Evolutionary conservation across 2,329 filamentous ascomycete species (phyloP), one percentile per base, ranked within the genome.

Genomic region (Alternaria arborescens): DNA sequence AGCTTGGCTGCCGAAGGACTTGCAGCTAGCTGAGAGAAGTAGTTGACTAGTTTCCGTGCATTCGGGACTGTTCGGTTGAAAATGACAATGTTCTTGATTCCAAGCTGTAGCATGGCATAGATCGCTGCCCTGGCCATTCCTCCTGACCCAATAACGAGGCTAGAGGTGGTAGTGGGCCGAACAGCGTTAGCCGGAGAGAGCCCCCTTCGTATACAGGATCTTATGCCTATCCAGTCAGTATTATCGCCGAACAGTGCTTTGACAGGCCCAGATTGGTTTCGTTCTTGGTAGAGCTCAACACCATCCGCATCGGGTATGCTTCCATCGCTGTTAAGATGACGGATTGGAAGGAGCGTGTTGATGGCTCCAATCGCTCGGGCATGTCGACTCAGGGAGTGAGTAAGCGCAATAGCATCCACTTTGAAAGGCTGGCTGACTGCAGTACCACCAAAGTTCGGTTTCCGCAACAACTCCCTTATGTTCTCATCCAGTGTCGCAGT

Each of bases 91-190:
- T 91, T 90, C 58, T 88, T 87, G 53, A 93, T 91, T 7, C 91
- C 91, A 3, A 94, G 83, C 66, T 91, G 89, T n/a, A 93, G 83
- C 87, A 94, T 88, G 1, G 91, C 88, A 68, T 94, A 94, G 3
- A 92, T 85, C 1, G 91, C 89, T 3, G 91, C 90, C 60, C 91
- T 84, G 8, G 90, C 91, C 90, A 93, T 93, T 6, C 91, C 91
- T 43, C 86, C 86, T 3, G 85, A 83, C 10, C 86, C 86, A 60
- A 86, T 82, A 5, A 88, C 79, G 5, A 88, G 75, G 16, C 81
- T 84, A 3, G 84, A 84, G 0, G 82, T 85, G 12, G 55, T 60
- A 43, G 79, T 82, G 8, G 80, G 73, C 8, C 83, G 82, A n/a
- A 88, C 82, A 0, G 84, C 83, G 64, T 87, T 87, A 2, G 89